Evolutionary conservation across 768 basidiomycete species (phyloP), one percentile per base, ranked within the genome.

Genomic region (Trametes cinnabarina): DNA sequence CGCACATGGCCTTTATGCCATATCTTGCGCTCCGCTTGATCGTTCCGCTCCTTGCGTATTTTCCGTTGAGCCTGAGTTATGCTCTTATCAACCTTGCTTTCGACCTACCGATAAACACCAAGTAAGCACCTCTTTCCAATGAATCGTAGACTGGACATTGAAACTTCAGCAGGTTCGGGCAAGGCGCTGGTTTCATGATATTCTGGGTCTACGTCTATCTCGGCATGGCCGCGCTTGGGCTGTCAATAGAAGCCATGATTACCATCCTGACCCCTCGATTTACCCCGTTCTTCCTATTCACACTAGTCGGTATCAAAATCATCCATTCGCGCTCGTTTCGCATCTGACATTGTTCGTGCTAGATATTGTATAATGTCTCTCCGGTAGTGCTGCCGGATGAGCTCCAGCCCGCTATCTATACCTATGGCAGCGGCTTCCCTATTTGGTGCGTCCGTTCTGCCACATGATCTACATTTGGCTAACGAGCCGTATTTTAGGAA

Each of bases 31-130:
- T 77, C 23, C 72, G 78, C 19, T 23, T 78, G 7, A 30, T 67
- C 32, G 64, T 70, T 0, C 78, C 78, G 0, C 32, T 76, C 19
- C 37, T 72, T 22, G 57, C 66, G 9, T 79, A 78, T 64, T 52
- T 75, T 35, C 68, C 73, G 41, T 59, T 79, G 11, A 73, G 74
- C 19, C 63, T 79, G 61, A 70, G 72, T 62, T 78, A 77, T 63
- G 66, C 77, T n/a, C 74, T 75, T 62, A 62, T 80, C 64, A 74
- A 68, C 63, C 64, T 80, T 34, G 76, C 77, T 2, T 80, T 77
- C 69, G 67, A 73, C 22, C 64, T 78, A 14, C 73, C 75, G n/a
- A 76, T 79, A 42, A 73, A 64, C 22, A 74, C 74, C 1, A 73
- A 75, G 65, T 75, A 60, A 52, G 67, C 58, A 6, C 23, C 12